Percentiles rank a stretch among this genome's conserved stretches.
These are phyloP conservation scores for Setaria italica DNA, from an alignment of 202 grass and related monocot species.

Conservation along the genomic window DNA sequence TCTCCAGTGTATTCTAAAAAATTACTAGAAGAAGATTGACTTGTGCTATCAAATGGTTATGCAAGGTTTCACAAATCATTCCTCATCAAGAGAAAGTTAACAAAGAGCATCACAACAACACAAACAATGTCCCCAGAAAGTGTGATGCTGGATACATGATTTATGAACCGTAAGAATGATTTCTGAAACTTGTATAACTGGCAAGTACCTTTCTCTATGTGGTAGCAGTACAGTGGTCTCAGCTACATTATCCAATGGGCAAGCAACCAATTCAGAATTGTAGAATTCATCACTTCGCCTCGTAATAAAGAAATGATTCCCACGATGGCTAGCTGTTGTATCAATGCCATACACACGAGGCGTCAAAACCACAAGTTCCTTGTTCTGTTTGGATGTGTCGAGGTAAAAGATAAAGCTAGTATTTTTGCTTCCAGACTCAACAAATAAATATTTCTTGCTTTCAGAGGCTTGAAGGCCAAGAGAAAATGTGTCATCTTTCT, in stretches of 20 bases:
- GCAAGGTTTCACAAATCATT: background rate
- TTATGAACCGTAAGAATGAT: conserved; percentile 31
- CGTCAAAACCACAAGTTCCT: conserved; percentile 75
- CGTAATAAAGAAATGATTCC: conserved; percentile 86
- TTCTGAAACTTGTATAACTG: conserved; percentile 4
- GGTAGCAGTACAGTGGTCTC: conserved; percentile 78
- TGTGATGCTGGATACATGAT: background rate
- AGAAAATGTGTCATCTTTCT: conserved; percentile 87
- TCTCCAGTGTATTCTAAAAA: background rate
- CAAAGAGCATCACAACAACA: background rate
- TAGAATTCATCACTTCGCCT: conserved; percentile 84
- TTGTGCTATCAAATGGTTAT: background rate
- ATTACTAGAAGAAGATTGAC: background rate
- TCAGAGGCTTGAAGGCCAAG: conserved; percentile 72
- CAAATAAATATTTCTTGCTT: conserved; percentile 93
- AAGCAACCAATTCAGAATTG: conserved; percentile 89
- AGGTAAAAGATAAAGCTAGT: conserved; percentile 83
- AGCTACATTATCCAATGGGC: conserved; percentile 78
- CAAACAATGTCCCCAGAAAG: background rate
- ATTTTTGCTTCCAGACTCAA: conserved; percentile 93
- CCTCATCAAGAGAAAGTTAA: background rate
- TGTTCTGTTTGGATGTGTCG: conserved; percentile 67
- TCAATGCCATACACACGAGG: conserved; percentile 76
- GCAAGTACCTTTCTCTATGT: conserved; percentile 90
- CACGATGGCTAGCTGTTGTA: conserved; percentile 81